Percentiles rank a stretch among this genome's conserved stretches.
Conservation (phyloP, 305 asterid genomes). For the Stenogyne calaminthoides region DNA sequence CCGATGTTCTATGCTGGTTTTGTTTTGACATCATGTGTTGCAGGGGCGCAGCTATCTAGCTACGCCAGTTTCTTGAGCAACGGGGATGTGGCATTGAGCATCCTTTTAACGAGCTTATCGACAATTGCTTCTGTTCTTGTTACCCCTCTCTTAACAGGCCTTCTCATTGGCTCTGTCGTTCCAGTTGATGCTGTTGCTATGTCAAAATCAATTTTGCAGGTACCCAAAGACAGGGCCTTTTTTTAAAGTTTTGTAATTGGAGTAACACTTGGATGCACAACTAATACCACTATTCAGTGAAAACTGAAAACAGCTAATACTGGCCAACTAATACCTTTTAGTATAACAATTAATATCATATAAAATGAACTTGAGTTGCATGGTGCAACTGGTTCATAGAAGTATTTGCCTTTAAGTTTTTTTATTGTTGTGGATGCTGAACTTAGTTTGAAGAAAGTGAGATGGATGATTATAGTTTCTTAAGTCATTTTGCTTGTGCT, state of each 20-base stretch:
- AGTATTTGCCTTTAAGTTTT: not conserved
- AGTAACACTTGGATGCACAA: too few relatives aligned
- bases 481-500: conserved; percentile 1
- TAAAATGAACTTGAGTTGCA: not conserved
- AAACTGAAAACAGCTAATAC: too few relatives aligned
- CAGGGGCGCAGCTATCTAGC: conserved; percentile 95
- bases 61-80: conserved; percentile 95
- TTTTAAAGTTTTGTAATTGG: not conserved
- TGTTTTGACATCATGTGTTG: conserved; percentile 84
- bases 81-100: conserved; percentile 94
- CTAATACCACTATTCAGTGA: too few relatives aligned
- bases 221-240: conserved; percentile 13
- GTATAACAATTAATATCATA: not conserved
- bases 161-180: conserved; percentile 95
- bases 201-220: conserved; percentile 96
- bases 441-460: not conserved
- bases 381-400: not conserved
- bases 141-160: conserved; percentile 90
- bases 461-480: not conserved
- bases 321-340: not conserved
- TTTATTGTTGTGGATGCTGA: not conserved
- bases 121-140: conserved; percentile 85
- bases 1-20: conserved; percentile 83
- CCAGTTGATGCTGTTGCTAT: conserved; percentile 96
- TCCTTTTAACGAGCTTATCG: conserved; percentile 81